A percentile compares a stretch with the other conserved stretches of the same genome.
Evolutionary conservation across 495 filamentous ascomycete species (phyloP).

Genomic region (Trichoderma virens): DNA sequence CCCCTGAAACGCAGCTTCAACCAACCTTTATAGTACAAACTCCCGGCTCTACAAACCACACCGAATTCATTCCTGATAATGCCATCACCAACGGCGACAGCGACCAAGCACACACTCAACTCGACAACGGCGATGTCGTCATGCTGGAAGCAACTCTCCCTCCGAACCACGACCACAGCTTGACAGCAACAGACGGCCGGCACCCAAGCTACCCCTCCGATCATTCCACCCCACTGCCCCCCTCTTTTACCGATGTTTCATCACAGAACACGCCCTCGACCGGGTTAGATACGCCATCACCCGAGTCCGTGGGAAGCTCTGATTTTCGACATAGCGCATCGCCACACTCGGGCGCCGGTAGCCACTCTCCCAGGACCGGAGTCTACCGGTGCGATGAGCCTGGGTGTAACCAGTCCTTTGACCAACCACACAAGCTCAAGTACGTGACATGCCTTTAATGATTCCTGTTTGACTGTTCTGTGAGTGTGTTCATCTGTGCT

Average conservation of each 20-base stretch:
- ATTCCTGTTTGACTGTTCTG: neutral
- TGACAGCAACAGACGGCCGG: neutral
- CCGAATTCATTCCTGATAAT: neutral
- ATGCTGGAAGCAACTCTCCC: neutral
- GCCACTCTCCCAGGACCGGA: slow-evolving; percentile 20
- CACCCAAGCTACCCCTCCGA: neutral
- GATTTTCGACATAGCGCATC: slow-evolving; percentile 12
- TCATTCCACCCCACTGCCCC: neutral
- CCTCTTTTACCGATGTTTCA: slow-evolving; percentile 3
- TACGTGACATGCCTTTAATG: slow-evolving; percentile 14
- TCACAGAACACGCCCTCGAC: slow-evolving; percentile 14
- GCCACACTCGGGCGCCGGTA: slow-evolving; percentile 14
- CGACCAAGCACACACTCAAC: neutral
- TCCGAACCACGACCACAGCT: neutral
- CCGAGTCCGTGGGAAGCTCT: slow-evolving; percentile 12
- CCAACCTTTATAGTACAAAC: neutral
- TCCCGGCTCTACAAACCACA: neutral
- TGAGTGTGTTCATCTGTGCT: neutral
- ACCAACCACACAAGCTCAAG: slow-evolving; percentile 42
- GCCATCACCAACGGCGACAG: neutral
- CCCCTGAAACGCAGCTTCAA: neutral
- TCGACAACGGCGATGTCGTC: neutral
- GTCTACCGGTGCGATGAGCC: slow-evolving; percentile 28
- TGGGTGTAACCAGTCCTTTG: slow-evolving; percentile 33
- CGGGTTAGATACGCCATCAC: slow-evolving; percentile 7